These are phyloP conservation scores for Picea abies DNA, from an alignment of 83 land plant genomes.

Conservation along the genomic window DNA sequence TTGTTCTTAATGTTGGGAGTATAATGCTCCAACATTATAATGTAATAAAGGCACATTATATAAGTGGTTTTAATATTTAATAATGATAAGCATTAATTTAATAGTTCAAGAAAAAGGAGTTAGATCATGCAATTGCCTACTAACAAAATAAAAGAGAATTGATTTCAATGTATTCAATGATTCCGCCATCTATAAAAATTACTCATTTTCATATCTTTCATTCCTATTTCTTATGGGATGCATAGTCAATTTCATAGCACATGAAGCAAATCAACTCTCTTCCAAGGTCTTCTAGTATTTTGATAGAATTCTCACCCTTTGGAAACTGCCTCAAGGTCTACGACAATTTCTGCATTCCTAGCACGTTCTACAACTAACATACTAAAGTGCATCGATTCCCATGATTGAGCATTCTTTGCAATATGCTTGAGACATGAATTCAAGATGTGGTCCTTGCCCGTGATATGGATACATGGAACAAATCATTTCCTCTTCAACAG, in stretches of 20 bases:
- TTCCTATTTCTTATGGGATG: too few species aligned
- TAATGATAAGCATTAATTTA: too few species aligned
- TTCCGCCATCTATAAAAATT: too few species aligned
- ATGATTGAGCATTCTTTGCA: constrained; percentile 34
- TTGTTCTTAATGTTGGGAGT: too few species aligned
- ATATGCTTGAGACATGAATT: constrained; percentile 51
- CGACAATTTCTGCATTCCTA: constrained; percentile 51
- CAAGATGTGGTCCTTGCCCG: constrained; percentile 34
- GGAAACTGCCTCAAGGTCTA: constrained; percentile 51
- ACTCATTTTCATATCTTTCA: too few species aligned
- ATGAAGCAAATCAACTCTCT: constrained; percentile 55
- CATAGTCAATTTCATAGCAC: constrained; percentile 56
- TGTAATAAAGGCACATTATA: too few species aligned
- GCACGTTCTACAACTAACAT: constrained; percentile 60
- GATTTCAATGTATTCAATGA: too few species aligned
- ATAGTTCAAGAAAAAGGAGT: too few species aligned
- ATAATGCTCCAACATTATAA: too few species aligned
- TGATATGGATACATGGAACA: constrained; percentile 48
- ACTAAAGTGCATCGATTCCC: constrained; percentile 70
- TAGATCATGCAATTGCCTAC: too few species aligned
- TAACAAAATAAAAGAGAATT: too few species aligned
- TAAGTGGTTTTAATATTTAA: too few species aligned
- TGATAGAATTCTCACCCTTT: constrained; percentile 51
- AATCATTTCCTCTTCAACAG: constrained; percentile 60
- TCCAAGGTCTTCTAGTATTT: constrained; percentile 69